These are phyloP conservation scores for Metarhizium rileyi DNA, from an alignment of 2,329 filamentous ascomycete genomes.

Conservation along the genomic window DNA sequence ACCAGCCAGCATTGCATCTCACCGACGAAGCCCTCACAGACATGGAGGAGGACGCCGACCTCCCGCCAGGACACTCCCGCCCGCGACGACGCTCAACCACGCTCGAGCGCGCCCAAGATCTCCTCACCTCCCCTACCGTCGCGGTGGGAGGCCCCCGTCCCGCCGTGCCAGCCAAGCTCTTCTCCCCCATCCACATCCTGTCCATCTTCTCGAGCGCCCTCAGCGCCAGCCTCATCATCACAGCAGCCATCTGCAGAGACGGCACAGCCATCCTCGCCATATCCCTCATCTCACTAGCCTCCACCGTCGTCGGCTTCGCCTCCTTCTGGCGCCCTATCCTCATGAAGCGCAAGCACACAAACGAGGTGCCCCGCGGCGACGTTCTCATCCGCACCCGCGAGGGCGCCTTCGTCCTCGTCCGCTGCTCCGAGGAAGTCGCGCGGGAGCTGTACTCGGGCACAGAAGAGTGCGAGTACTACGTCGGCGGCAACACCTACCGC, in stretches of 20 bases:
- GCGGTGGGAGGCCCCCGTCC: constrained; percentile 27
- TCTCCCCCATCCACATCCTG: constrained; percentile 45
- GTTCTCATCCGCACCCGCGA: constrained; percentile 52
- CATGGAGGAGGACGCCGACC: not conserved
- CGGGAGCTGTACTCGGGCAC: constrained; percentile 54
- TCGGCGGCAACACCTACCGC: constrained; percentile 36
- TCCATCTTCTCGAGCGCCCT: constrained; percentile 40
- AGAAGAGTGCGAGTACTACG: constrained; percentile 48
- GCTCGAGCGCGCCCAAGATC: constrained; percentile 31
- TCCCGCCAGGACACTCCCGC: constrained; percentile 1
- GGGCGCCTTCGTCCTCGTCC: constrained; percentile 48
- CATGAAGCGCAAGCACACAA: constrained; percentile 37
- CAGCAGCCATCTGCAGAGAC: constrained; percentile 29
- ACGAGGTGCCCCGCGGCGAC: constrained; percentile 43
- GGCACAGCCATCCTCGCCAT: constrained; percentile 33
- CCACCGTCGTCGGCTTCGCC: constrained; percentile 45
- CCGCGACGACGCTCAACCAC: constrained; percentile 22
- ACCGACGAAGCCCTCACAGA: constrained; percentile 7
- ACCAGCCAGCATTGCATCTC: constrained; percentile 1
- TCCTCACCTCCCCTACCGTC: constrained; percentile 32
- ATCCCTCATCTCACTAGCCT: constrained; percentile 39
- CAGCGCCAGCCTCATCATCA: constrained; percentile 36
- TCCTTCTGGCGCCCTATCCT: constrained; percentile 48
- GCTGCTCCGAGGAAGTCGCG: constrained; percentile 49
- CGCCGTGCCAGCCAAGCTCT: constrained; percentile 36